Percentiles rank a stretch among this genome's conserved stretches.
phyloP scores from a whole-genome alignment of 2,329 filamentous ascomycete genomes.

The Colletotrichum tamarilloi region DNA sequence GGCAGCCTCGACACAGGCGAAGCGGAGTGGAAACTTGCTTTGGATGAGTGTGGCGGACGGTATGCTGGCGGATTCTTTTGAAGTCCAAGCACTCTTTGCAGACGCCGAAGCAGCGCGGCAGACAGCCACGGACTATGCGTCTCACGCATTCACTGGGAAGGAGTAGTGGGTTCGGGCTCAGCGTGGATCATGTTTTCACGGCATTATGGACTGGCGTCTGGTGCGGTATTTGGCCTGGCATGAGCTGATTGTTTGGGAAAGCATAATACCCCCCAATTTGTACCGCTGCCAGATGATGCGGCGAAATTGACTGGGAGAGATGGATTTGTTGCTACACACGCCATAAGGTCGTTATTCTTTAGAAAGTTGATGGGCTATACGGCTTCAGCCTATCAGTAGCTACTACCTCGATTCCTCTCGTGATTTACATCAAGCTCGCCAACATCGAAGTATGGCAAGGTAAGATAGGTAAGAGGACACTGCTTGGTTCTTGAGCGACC shows the following conservation, averaged over 20 bases:
- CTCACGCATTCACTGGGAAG: conserved; percentile 52
- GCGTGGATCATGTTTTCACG: conserved; percentile 13
- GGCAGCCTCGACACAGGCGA: conserved; percentile 75
- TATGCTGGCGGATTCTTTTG: conserved; percentile 80
- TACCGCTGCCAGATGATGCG: conserved; percentile 13
- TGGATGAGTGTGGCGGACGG: conserved; percentile 86
- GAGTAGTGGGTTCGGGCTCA: conserved; percentile 24
- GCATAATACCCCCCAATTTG: conserved; percentile 30
- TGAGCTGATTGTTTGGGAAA: conserved; percentile 32
- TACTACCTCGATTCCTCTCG: neutral
- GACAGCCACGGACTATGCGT: conserved; percentile 54
- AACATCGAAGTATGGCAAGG: neutral
- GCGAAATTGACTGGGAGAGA: conserved; percentile 6
- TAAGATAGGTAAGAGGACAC: neutral
- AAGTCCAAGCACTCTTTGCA: conserved; percentile 73
- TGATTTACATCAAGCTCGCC: neutral
- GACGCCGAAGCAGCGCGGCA: conserved; percentile 54
- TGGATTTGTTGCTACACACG: neutral
- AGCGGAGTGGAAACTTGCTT: conserved; percentile 75
- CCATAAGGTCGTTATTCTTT: neutral
- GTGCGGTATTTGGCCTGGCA: conserved; percentile 28
- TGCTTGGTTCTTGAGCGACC: neutral
- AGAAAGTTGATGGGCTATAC: neutral
- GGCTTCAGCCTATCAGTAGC: neutral
- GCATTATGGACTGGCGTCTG: conserved; percentile 33